Percentiles rank a stretch among this genome's conserved stretches.
phyloP scores from a whole-genome alignment of 1,284 basidiomycete genomes.

The Ceratobasidium sp. region DNA sequence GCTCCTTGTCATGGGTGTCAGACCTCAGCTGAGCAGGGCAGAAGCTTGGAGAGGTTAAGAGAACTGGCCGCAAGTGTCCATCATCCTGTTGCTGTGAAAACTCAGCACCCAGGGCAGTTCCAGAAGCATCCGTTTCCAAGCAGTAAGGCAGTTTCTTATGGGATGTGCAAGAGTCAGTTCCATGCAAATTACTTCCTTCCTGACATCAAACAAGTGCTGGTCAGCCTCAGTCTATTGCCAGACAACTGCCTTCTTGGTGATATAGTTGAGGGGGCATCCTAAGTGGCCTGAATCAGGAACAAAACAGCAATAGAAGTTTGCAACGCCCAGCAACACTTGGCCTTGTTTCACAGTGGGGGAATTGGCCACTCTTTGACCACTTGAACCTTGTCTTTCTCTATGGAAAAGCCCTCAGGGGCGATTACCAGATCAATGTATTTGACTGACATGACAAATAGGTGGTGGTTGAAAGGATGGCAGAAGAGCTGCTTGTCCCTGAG shows the following conservation, averaged over 20 bases:
- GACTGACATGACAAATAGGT: slow-evolving; percentile 42
- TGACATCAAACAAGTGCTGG: slow-evolving; percentile 44
- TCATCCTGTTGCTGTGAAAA: not conserved
- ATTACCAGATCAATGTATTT: slow-evolving; percentile 34
- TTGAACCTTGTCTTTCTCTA: slow-evolving; percentile 47
- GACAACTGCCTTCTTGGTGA: slow-evolving; percentile 39
- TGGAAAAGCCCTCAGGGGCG: slow-evolving; percentile 23
- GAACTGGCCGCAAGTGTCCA: slow-evolving; percentile 6
- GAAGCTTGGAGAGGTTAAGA: slow-evolving; percentile 9
- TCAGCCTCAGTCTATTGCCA: slow-evolving; percentile 34
- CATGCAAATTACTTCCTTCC: slow-evolving; percentile 40
- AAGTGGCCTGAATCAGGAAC: slow-evolving; percentile 18
- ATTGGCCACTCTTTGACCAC: slow-evolving; percentile 46
- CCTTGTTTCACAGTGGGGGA: not conserved
- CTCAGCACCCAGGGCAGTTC: slow-evolving; percentile 3
- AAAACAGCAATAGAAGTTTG: not conserved
- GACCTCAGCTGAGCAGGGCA: slow-evolving; percentile 48
- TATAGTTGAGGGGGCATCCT: slow-evolving; percentile 42
- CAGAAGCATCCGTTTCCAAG: slow-evolving; percentile 3
- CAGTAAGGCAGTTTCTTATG: not conserved
- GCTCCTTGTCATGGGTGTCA: slow-evolving; percentile 49
- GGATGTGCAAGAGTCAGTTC: not conserved
- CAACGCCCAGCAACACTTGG: not conserved
- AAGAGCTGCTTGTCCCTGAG: not conserved
- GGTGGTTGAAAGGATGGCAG: slow-evolving; percentile 16